Evolutionary conservation across 805 yeast genomes (phyloP), one percentile per base, ranked within the genome.

Genomic region (Yamadazyma kitorensis): DNA sequence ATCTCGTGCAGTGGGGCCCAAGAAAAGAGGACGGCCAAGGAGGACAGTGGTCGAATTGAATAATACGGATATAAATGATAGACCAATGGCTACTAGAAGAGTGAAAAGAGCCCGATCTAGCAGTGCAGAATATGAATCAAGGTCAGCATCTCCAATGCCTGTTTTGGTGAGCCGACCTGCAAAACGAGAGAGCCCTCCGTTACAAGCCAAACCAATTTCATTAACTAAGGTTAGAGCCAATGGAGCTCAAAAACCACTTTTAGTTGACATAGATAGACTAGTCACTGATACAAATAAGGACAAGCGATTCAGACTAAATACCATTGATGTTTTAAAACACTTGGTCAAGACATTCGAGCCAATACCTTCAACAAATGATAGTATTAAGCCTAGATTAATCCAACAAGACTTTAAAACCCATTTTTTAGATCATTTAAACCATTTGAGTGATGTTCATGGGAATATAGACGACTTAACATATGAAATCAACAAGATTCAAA

Each of bases 251-350:
- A 52, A 49, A 21, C 61, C 69, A 2, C 24, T 64, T 24, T 29
- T 34, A 5, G 43, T 65, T 2, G 57, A 59, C 21, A 38, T 59
- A 1, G 62, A 61, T 23, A 40, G 69, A 24, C 36, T 64, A 11
- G 33, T 41, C 6, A 48, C 48, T 3, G 51, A 46, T 7, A 37
- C 36, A 4, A 47, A 44, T 4, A 40, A 52, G 8, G 58, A 51
- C 29, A 53, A 50, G 26, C 36, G 66, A 17, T 40, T 46, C 26
- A 52, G 51, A 23, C 27, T 64, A 31, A 58, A 55, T 34, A 60
- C 68, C 1, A 31, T 66, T 3, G 72, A 67, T 40, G 70, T 64
- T 12, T 41, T 67, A 11, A 55, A 50, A 30, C 62, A 59, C 31
- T 47, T 61, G 19, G 55, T 64, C 7, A 44, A 45, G 13, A 46